A percentile compares a stretch with the other conserved stretches of the same genome.
Conservation (phyloP, 1,284 basidiomycete species). For the Ustilago hordei region DNA sequence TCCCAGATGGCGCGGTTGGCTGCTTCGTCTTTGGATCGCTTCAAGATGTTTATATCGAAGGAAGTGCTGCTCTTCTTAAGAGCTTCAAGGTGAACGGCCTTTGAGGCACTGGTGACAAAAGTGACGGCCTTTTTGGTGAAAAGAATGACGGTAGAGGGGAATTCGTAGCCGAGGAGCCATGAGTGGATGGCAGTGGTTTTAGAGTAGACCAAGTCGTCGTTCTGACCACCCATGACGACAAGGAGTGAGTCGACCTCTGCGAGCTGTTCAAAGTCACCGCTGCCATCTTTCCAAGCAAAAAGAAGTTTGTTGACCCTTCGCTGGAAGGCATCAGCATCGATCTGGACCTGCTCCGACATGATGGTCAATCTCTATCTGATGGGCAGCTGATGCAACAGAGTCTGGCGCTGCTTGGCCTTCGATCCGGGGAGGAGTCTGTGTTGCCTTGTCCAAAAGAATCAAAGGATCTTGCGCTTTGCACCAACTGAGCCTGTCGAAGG, state of each 20-base stretch:
- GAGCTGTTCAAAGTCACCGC: slow-evolving; percentile 40
- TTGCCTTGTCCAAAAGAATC: background rate
- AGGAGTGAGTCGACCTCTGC: slow-evolving; percentile 45
- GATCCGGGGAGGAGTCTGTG: background rate
- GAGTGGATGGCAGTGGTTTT: slow-evolving; percentile 71
- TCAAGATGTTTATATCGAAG: slow-evolving; percentile 69
- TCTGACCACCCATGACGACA: slow-evolving; percentile 53
- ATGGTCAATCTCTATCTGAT: background rate
- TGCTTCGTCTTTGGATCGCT: slow-evolving; percentile 69
- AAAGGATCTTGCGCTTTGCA: background rate
- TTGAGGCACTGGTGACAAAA: slow-evolving; percentile 87
- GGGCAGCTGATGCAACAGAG: slow-evolving; percentile 1
- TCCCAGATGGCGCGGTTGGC: slow-evolving; percentile 69
- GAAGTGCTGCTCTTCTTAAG: slow-evolving; percentile 46
- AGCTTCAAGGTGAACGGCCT: slow-evolving; percentile 71
- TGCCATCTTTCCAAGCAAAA: slow-evolving; percentile 47
- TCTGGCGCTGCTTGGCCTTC: background rate
- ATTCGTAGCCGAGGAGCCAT: slow-evolving; percentile 95
- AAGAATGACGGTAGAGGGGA: slow-evolving; percentile 89
- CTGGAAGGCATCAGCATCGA: slow-evolving; percentile 55
- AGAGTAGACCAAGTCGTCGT: slow-evolving; percentile 55
- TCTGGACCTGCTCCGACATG: slow-evolving; percentile 62
- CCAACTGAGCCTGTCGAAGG: background rate
- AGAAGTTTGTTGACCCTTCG: slow-evolving; percentile 49
- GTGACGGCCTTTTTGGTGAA: slow-evolving; percentile 79